Conservation (phyloP, 257 asterid genomes). For the Nicotiana attenuata region DNA sequence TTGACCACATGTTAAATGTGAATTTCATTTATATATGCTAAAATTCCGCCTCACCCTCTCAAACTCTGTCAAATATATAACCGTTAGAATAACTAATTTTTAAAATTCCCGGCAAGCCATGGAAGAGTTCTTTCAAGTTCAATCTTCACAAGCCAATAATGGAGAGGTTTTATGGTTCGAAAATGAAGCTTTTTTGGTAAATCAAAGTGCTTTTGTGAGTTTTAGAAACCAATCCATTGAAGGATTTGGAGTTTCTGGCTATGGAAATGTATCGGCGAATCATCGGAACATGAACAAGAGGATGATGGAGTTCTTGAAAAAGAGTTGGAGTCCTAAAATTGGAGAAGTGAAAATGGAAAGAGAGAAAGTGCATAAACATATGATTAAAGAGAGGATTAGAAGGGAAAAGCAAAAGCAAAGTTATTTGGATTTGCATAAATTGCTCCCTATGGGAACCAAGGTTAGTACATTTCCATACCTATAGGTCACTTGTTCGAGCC, state of each 20-base stretch:
- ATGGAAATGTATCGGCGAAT: neutral
- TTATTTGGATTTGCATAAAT: slow-evolving; percentile 28
- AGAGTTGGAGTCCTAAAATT: slow-evolving; percentile 2
- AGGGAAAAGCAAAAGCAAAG: slow-evolving; percentile 39
- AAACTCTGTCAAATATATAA: slow-evolving; percentile 1
- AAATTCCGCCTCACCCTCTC: neutral
- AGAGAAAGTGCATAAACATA: slow-evolving; percentile 29
- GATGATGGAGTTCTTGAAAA: slow-evolving; percentile 43
- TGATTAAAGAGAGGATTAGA: slow-evolving; percentile 46
- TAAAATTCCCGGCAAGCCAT: slow-evolving; percentile 1
- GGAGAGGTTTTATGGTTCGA: slow-evolving; percentile 15
- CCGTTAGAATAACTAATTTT: slow-evolving; percentile 2
- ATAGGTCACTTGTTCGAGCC: too few species aligned
- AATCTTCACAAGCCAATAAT: neutral
- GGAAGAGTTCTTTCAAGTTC: slow-evolving; percentile 28
- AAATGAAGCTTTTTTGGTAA: slow-evolving; percentile 10
- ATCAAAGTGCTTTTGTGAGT: slow-evolving; percentile 29
- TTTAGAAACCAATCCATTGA: slow-evolving; percentile 11
- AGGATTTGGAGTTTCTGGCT: slow-evolving; percentile 4
- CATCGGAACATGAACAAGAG: slow-evolving; percentile 30
- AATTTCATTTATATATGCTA: neutral
- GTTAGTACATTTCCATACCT: slow-evolving; percentile 10
- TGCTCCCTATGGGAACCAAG: slow-evolving; percentile 50
- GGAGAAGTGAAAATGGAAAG: slow-evolving; percentile 12
- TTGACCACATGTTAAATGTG: slow-evolving; percentile 27